Conservation (phyloP, 768 basidiomycete species). For the Lactifluus volemus region DNA sequence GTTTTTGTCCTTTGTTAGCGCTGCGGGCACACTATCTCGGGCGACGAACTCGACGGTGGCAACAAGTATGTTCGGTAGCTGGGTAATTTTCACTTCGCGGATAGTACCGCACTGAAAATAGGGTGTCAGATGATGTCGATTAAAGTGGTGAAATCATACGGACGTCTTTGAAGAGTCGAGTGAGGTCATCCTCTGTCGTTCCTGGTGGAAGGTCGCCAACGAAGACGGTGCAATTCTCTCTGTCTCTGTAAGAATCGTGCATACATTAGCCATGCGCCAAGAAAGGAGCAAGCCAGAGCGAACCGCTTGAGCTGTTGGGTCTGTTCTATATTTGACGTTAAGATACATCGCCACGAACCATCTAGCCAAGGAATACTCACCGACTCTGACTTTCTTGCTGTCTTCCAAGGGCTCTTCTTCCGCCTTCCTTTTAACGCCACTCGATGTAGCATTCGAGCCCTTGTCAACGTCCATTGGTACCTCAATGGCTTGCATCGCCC, state of each 20-base stretch:
- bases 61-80: slow-evolving; percentile 47
- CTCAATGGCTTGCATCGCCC: slow-evolving; percentile 14
- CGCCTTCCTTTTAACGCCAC: slow-evolving; percentile 53
- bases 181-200: slow-evolving; percentile 58
- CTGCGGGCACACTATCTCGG: slow-evolving; percentile 77
- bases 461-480: slow-evolving; percentile 38
- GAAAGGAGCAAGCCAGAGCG: slow-evolving; percentile 6
- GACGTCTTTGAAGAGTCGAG: slow-evolving; percentile 78
- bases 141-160: slow-evolving; percentile 19
- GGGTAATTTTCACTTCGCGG: slow-evolving; percentile 75
- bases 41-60: slow-evolving; percentile 86
- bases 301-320: slow-evolving; percentile 53
- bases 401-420: slow-evolving; percentile 40
- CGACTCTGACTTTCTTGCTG: slow-evolving; percentile 54
- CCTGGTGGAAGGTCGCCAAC: slow-evolving; percentile 58
- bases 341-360: background rate
- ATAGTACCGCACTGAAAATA: slow-evolving; percentile 68
- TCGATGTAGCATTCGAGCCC: slow-evolving; percentile 28
- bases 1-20: slow-evolving; percentile 91
- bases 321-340: slow-evolving; percentile 35
- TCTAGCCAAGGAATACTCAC: slow-evolving; percentile 31
- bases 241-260: slow-evolving; percentile 50
- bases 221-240: slow-evolving; percentile 90
- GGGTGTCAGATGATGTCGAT: slow-evolving; percentile 16
- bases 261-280: background rate